phyloP scores from a whole-genome alignment of 2,329 filamentous ascomycete species.

The Cryoendolithus antarcticus region DNA sequence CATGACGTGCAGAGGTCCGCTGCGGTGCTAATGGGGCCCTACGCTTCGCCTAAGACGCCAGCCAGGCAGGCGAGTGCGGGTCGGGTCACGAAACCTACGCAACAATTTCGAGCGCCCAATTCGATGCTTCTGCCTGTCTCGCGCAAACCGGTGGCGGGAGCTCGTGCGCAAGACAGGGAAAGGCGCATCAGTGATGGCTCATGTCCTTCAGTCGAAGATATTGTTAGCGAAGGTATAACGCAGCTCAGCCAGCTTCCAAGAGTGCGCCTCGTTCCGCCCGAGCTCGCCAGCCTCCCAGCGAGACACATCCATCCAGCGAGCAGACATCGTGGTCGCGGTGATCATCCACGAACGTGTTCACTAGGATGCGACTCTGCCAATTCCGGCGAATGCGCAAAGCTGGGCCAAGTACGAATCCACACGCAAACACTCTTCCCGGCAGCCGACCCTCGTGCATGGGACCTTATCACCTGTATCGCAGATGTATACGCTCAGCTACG shows the following conservation, averaged over 20 bases:
- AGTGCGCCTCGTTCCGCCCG: conserved; percentile 17
- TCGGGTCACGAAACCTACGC: background rate
- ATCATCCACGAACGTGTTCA: conserved; percentile 8
- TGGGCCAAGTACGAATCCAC: background rate
- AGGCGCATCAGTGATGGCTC: too few species aligned
- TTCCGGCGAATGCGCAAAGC: conserved; percentile 8
- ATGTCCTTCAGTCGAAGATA: background rate
- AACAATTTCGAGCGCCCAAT: background rate
- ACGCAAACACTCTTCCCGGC: background rate
- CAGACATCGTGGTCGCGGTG: background rate
- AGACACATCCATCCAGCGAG: conserved; percentile 1
- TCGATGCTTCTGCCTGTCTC: background rate
- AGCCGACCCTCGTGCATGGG: background rate
- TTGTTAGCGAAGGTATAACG: background rate
- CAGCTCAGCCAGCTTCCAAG: conserved; percentile 14
- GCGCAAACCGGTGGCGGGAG: too few species aligned
- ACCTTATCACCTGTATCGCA: background rate
- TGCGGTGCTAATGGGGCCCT: conserved; percentile 3
- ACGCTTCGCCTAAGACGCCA: conserved; percentile 3
- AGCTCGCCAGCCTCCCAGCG: conserved; percentile 14
- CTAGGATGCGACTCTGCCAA: conserved; percentile 10
- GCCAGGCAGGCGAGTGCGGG: conserved; percentile 1
- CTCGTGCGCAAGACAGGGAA: too few species aligned
- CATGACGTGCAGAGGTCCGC: background rate
- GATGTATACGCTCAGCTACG: background rate